These are phyloP conservation scores for Sporothrix pseudoabietina DNA, from an alignment of 2,329 filamentous ascomycete genomes.

Conservation along the genomic window DNA sequence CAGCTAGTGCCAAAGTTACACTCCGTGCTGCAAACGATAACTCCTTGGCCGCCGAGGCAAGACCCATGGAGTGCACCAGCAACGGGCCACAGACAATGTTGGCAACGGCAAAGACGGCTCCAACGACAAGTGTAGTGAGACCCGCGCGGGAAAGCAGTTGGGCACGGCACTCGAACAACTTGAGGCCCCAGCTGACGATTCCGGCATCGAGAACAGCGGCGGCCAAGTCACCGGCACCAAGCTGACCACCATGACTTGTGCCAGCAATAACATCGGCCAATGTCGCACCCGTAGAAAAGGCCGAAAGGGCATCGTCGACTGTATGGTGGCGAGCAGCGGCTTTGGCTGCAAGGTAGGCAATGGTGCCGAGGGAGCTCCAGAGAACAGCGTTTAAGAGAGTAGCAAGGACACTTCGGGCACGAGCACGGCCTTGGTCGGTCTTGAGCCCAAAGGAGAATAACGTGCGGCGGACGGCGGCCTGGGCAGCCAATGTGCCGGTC, in stretches of 20 bases:
- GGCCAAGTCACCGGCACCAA: constrained; percentile 53
- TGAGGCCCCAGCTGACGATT: constrained; percentile 57
- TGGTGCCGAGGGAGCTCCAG: constrained; percentile 49
- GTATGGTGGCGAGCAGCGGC: constrained; percentile 36
- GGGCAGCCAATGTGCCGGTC: constrained; percentile 47
- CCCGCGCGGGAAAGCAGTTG: constrained; percentile 51
- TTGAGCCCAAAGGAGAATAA: neutral
- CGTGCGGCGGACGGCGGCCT: constrained; percentile 43
- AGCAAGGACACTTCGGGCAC: constrained; percentile 40
- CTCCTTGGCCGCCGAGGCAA: constrained; percentile 41
- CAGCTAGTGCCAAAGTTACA: constrained; percentile 54
- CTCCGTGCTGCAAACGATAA: constrained; percentile 54
- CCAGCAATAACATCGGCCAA: constrained; percentile 39
- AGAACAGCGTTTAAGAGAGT: constrained; percentile 54
- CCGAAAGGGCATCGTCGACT: constrained; percentile 36
- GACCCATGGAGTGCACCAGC: constrained; percentile 44
- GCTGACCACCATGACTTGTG: neutral
- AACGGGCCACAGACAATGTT: constrained; percentile 50
- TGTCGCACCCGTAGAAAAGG: constrained; percentile 39
- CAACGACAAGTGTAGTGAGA: constrained; percentile 44
- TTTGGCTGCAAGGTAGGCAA: constrained; percentile 49
- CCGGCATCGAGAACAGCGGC: constrained; percentile 54
- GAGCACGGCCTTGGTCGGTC: constrained; percentile 5
- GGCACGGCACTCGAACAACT: constrained; percentile 53
- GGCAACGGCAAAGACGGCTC: constrained; percentile 43